Percentiles rank a stretch among this genome's conserved stretches.
phyloP scores from a whole-genome alignment of 2,329 filamentous ascomycete genomes.

The Lecanicillium sp. region DNA sequence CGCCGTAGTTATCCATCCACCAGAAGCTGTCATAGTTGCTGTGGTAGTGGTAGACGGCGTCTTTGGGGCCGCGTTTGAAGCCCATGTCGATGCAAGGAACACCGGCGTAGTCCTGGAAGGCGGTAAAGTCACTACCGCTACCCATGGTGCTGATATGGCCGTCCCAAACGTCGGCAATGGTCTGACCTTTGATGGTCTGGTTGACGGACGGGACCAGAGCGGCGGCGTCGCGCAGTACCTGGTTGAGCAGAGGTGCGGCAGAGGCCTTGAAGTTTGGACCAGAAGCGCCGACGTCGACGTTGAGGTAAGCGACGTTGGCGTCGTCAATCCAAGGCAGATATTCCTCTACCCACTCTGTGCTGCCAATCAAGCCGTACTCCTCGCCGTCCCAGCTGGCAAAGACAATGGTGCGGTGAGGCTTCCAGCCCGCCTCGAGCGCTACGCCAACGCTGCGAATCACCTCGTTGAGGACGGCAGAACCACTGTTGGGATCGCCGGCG shows the following conservation, averaged over 20 bases:
- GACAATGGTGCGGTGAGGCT: constrained; percentile 76
- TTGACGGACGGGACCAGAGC: constrained; percentile 63
- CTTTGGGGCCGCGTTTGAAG: constrained; percentile 40
- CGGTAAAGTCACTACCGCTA: constrained; percentile 68
- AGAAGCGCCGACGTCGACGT: constrained; percentile 69
- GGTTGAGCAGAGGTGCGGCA: constrained; percentile 71
- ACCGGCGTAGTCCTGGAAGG: constrained; percentile 67
- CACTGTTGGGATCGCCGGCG: constrained; percentile 75
- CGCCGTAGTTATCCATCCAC: constrained; percentile 82
- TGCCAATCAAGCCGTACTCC: constrained; percentile 81
- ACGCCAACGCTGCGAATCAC: constrained; percentile 68
- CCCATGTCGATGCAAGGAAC: constrained; percentile 60
- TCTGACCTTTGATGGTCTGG: constrained; percentile 66
- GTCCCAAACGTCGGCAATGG: constrained; percentile 63
- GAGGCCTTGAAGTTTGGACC: constrained; percentile 59
- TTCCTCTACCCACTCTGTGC: constrained; percentile 91
- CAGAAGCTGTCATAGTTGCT: constrained; percentile 86
- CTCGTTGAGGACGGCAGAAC: constrained; percentile 73
- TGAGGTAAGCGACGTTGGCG: constrained; percentile 74
- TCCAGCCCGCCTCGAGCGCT: constrained; percentile 55
- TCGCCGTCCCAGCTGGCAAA: constrained; percentile 80
- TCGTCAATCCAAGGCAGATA: constrained; percentile 73
- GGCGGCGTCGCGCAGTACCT: constrained; percentile 63
- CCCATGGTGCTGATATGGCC: constrained; percentile 60
- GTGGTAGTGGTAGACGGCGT: constrained; percentile 74